Evolutionary conservation across 202 grass and related monocot species (phyloP), one percentile per base, ranked within the genome.

Genomic region (Schoenoplectus triqueter): DNA sequence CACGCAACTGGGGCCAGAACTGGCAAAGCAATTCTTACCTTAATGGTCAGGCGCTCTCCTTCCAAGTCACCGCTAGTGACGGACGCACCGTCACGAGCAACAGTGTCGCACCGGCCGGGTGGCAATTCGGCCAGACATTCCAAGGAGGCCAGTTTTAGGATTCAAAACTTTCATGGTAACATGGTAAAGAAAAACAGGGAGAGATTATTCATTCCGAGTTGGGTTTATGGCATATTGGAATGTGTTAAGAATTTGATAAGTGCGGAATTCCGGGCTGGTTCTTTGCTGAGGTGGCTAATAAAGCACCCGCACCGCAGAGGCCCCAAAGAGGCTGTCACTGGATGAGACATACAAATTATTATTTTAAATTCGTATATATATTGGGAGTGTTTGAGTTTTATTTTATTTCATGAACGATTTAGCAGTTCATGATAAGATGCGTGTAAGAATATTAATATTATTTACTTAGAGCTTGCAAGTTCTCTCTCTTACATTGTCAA

Each of bases 1-100:
- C 91, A 0, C 88, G 84, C 75, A 93, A 90, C 64, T 90, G 91
- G 91, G 91, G 91, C 9, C 86, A 88, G 68, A 93, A 93, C 82
- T 93, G 91, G 91, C 91, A 93, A 81, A 93, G 88, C 88, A 93
- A 90, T 81, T 82, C 77, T 0, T 73, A 87, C 21, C 84, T 93
- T 69, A 83, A 90, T 78, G 89, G 89, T 48, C 84, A 90, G 80
- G 64, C 17, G 41, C 88, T 93, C 77, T 90, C 88, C 18, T 93
- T 93, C 82, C 81, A 78, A 19, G 22, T 90, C 68, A 89, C 86
- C 17, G 56, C 84, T 57, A 80, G 88, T 73, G 88, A 93, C 14
- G 91, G 91, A 14, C 86, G 87, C 40, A 61, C 56, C 5, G 14
- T 93, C 49, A 65, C 85, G 55, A 87, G 57, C 57, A 52, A 65